phyloP scores from a whole-genome alignment of 345 rosid species.

The Gossypium stocksii region DNA sequence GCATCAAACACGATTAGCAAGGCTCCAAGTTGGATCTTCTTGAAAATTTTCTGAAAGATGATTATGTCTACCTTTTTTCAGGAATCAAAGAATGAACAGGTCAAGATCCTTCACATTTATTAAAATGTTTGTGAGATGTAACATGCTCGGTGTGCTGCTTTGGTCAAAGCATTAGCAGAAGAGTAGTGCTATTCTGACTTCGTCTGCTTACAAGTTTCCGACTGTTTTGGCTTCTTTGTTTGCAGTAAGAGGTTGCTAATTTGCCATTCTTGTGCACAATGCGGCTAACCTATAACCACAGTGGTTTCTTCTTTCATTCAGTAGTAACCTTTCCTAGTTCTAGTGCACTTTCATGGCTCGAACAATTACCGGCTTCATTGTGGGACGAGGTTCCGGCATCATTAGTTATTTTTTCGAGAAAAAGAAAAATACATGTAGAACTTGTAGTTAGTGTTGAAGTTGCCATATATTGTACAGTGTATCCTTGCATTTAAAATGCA shows the following conservation, averaged over 20 bases:
- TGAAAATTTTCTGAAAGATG: constrained; percentile 11
- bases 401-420: neutral
- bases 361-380: neutral
- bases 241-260: neutral
- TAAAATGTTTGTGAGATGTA: neutral
- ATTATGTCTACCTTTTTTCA: constrained; percentile 1
- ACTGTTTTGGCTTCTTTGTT: neutral
- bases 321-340: neutral
- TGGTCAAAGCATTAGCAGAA: neutral
- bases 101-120: neutral
- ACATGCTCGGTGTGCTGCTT: neutral
- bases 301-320: neutral
- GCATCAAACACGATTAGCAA: constrained; percentile 67
- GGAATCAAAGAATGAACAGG: neutral
- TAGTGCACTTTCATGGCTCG: neutral
- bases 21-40: constrained; percentile 34
- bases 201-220: neutral
- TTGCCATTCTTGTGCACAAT: neutral
- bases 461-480: neutral
- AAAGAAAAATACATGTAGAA: neutral
- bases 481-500: neutral
- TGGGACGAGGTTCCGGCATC: neutral
- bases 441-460: neutral
- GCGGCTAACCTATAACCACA: neutral
- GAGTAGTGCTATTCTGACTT: neutral